Percentiles rank a stretch among this genome's conserved stretches.
Evolutionary conservation across 2,329 filamentous ascomycete species (phyloP).

Genomic region (Diaporthe australafricana): DNA sequence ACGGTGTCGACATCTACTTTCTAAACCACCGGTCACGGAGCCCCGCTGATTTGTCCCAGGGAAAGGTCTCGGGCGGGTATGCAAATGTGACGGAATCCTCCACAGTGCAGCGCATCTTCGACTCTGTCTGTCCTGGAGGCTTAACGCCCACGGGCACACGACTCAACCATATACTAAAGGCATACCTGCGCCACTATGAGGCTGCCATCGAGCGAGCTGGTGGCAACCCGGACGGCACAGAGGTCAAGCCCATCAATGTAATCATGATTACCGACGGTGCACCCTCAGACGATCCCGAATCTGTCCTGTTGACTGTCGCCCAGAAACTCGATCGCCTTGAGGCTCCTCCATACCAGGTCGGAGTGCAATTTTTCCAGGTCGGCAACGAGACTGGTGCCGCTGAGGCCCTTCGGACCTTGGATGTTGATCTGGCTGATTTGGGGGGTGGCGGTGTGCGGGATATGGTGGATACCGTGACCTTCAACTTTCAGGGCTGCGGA

Average conservation of each 20-base stretch:
- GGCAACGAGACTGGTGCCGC: conserved; percentile 77
- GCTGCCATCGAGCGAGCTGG: conserved; percentile 46
- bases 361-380: conserved; percentile 96
- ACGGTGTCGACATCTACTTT: conserved; percentile 94
- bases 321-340: conserved; percentile 75
- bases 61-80: conserved; percentile 66
- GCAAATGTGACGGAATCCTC: conserved; percentile 69
- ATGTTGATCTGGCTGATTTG: conserved; percentile 74
- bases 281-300: conserved; percentile 82
- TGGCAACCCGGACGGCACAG: conserved; percentile 52
- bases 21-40: conserved; percentile 73
- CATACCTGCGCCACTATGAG: conserved; percentile 74
- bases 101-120: conserved; percentile 77
- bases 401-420: conserved; percentile 75
- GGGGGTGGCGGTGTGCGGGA: conserved; percentile 75
- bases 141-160: conserved; percentile 81
- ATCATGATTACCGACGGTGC: conserved; percentile 94
- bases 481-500: conserved; percentile 61
- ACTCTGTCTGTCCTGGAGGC: conserved; percentile 70
- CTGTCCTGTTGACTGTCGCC: conserved; percentile 74
- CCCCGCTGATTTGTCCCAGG: conserved; percentile 46
- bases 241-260: conserved; percentile 84
- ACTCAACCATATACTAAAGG: conserved; percentile 76
- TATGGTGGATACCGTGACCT: conserved; percentile 92
- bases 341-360: conserved; percentile 84